Conservation (phyloP, 768 basidiomycete genomes). For the Calocybe gangraenosa region DNA sequence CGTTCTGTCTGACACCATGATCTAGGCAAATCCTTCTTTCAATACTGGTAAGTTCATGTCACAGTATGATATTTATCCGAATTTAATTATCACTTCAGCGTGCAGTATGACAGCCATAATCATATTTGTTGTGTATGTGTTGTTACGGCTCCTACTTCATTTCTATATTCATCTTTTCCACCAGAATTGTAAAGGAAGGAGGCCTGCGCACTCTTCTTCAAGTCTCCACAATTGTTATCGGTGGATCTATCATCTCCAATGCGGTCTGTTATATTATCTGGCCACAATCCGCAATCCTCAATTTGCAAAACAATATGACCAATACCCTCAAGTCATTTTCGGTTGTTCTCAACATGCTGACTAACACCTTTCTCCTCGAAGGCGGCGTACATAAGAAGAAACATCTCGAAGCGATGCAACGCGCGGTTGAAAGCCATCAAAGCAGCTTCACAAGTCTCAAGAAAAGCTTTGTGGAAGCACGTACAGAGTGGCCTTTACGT, state of each 20-base stretch:
- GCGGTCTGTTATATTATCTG: slow-evolving; percentile 80
- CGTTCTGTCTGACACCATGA: not conserved
- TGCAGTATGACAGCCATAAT: slow-evolving; percentile 84
- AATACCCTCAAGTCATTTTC: slow-evolving; percentile 85
- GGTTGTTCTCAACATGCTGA: slow-evolving; percentile 79
- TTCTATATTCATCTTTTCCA: slow-evolving; percentile 4
- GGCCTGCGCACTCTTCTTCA: slow-evolving; percentile 70
- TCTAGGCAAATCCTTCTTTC: slow-evolving; percentile 71
- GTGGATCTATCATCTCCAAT: slow-evolving; percentile 78
- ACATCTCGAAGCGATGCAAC: slow-evolving; percentile 62
- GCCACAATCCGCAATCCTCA: slow-evolving; percentile 79
- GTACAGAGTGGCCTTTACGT: slow-evolving; percentile 68
- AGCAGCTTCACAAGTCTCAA: slow-evolving; percentile 87
- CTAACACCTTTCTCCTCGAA: slow-evolving; percentile 81
- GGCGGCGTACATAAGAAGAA: slow-evolving; percentile 50
- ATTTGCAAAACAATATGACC: slow-evolving; percentile 81
- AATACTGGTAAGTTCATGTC: slow-evolving; percentile 59
- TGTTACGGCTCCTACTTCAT: not conserved
- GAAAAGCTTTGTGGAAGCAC: slow-evolving; percentile 81
- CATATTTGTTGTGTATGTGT: slow-evolving; percentile 72
- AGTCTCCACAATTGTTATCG: slow-evolving; percentile 71
- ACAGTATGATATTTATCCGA: not conserved
- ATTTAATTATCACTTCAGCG: slow-evolving; percentile 34
- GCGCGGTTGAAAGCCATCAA: slow-evolving; percentile 83
- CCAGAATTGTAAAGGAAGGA: slow-evolving; percentile 84